Conservation (phyloP, 169 alveolate genomes). For the Eimeria falciformis region DNA sequence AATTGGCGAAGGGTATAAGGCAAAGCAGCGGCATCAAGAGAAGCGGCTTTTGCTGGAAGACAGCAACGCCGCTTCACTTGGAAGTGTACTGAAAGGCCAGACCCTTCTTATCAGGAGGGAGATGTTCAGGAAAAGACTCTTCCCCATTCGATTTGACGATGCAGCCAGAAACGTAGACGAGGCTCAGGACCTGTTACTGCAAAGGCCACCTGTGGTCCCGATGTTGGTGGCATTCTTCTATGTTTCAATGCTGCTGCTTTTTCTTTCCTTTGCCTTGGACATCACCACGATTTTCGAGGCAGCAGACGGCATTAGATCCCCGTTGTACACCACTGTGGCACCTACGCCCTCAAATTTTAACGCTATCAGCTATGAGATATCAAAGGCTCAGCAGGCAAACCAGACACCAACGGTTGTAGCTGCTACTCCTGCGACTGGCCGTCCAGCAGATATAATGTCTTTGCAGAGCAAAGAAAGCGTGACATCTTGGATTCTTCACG, state of each 20-base stretch:
- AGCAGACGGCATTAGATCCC: slow-evolving; percentile 26
- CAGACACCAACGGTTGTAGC: slow-evolving; percentile 13
- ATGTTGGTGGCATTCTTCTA: slow-evolving; percentile 7
- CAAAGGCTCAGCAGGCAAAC: neutral
- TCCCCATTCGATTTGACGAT: slow-evolving; percentile 71
- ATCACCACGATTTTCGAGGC: slow-evolving; percentile 47
- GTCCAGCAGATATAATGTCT: neutral
- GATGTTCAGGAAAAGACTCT: slow-evolving; percentile 51
- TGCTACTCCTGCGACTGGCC: neutral
- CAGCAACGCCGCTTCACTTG: slow-evolving; percentile 23
- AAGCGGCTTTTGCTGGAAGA: slow-evolving; percentile 46
- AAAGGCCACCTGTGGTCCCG: slow-evolving; percentile 55
- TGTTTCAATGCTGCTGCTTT: slow-evolving; percentile 44
- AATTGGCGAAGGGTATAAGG: slow-evolving; percentile 29
- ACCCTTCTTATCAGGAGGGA: slow-evolving; percentile 60
- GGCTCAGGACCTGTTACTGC: slow-evolving; percentile 47
- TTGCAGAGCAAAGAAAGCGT: slow-evolving; percentile 54
- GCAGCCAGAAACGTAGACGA: slow-evolving; percentile 61
- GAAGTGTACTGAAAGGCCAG: slow-evolving; percentile 42
- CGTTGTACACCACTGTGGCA: slow-evolving; percentile 24
- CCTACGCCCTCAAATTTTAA: slow-evolving; percentile 38
- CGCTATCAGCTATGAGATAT: slow-evolving; percentile 37
- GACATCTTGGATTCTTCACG: slow-evolving; percentile 71
- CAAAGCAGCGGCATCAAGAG: neutral
- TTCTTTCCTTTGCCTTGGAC: slow-evolving; percentile 51